These are phyloP conservation scores for Helenozyma baotianmanensis DNA, from an alignment of 805 yeast species.

Conservation along the genomic window DNA sequence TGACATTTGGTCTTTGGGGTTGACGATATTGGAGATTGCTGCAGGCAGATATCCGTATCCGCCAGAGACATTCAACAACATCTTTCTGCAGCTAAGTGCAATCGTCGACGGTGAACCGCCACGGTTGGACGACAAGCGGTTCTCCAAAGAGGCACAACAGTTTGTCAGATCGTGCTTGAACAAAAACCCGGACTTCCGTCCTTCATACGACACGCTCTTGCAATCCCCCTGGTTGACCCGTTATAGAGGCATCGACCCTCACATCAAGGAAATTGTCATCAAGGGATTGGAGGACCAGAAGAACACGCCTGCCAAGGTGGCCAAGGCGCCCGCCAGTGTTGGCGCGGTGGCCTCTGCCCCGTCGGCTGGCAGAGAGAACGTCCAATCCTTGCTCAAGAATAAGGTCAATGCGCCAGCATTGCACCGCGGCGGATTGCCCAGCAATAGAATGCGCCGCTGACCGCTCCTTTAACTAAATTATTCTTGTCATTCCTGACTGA, in stretches of 20 bases:
- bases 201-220: slow-evolving; percentile 70
- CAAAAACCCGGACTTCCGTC: slow-evolving; percentile 77
- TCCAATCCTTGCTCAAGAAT: slow-evolving; percentile 34
- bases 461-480: too few species aligned
- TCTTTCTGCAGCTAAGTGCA: slow-evolving; percentile 89
- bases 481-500: too few species aligned
- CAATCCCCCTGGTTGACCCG: slow-evolving; percentile 79
- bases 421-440: slow-evolving; percentile 37
- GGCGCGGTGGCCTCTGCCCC: slow-evolving; percentile 7
- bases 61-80: slow-evolving; percentile 84
- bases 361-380: slow-evolving; percentile 25
- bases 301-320: slow-evolving; percentile 9
- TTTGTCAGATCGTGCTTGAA: slow-evolving; percentile 76
- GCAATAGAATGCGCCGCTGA: slow-evolving; percentile 12
- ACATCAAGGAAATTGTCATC: slow-evolving; percentile 26
- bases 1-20: slow-evolving; percentile 93
- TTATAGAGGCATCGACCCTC: slow-evolving; percentile 36
- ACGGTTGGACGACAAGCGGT: slow-evolving; percentile 26
- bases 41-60: slow-evolving; percentile 95
- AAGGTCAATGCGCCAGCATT: slow-evolving; percentile 42
- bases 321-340: slow-evolving; percentile 8
- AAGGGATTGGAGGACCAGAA: slow-evolving; percentile 11
- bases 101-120: slow-evolving; percentile 54
- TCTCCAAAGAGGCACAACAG: slow-evolving; percentile 70
- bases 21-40: slow-evolving; percentile 82